Evolutionary conservation across 441 rosid genomes (phyloP), one percentile per base, ranked within the genome.

Genomic region (Euphorbia schlechtendalii): DNA sequence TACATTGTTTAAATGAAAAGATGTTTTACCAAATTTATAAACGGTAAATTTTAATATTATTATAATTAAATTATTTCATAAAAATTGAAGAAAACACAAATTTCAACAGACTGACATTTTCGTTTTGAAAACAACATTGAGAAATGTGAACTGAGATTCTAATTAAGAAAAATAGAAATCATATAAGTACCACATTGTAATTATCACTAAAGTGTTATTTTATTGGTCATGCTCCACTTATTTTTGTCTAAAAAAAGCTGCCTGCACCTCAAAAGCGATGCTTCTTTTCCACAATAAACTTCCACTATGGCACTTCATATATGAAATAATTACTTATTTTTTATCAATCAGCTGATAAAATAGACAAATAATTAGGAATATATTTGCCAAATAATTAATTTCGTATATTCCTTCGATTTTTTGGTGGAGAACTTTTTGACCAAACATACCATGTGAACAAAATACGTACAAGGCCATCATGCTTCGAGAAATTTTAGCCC

Each of bases 281-380:
- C 61, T 52, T 53, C 61, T 54, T 64, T 64, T 28, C 17, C 45
- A 11, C 38, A 7, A 22, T 28, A 30, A 69, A 49, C 30, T 40
- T 11, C 56, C 55, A 41, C 18, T 7, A 49, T 5, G 5, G n/a
- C n/a, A n/a, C n/a, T n/a, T n/a, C 2, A 13, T 15, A 28, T 2
- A 32, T 2, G 7, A 32, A 32, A 32, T 43, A 18, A 46, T 61
- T 10, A 55, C 20, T 32, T 5, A 32, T 3, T 61, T 36, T 13
- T n/a, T 12, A 46, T 56, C 57, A 25, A 51, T 20, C 17, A 25
- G 20, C 21, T 45, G 48, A 27, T 12, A 48, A 10, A 5, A n/a
- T 55, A 34, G 63, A 27, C 46, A 68, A 52, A 61, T 65, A 55
- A 51, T 52, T 25, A 46, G 64, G 10, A 53, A 51, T 66, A 56